Evolutionary conservation across 2,329 filamentous ascomycete species (phyloP).

Genomic region (Aspergillus texensis): DNA sequence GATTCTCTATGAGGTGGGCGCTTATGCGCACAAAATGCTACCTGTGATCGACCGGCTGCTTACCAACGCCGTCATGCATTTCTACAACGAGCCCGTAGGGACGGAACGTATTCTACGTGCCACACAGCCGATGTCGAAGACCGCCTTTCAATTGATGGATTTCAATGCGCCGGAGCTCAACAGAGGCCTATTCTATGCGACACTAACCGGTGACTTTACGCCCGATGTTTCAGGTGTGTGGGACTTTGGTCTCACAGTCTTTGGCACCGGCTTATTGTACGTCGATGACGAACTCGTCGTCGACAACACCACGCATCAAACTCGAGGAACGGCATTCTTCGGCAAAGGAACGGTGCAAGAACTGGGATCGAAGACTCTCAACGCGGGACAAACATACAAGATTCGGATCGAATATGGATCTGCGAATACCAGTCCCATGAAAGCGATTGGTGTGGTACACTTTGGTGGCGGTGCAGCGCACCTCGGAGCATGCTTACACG

Average conservation of each 20-base stretch:
- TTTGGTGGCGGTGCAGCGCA: conserved; percentile 28
- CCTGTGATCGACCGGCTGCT: conserved; percentile 34
- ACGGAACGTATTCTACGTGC: conserved; percentile 23
- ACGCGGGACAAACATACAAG: conserved; percentile 33
- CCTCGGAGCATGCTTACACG: conserved; percentile 28
- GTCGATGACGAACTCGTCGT: conserved; percentile 62
- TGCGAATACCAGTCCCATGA: conserved; percentile 30
- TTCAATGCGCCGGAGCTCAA: conserved; percentile 32
- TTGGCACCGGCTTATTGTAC: conserved; percentile 63
- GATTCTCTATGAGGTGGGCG: conserved; percentile 21
- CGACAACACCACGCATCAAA: conserved; percentile 63
- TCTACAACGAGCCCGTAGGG: conserved; percentile 23
- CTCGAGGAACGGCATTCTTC: conserved; percentile 62
- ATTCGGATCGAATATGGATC: conserved; percentile 33
- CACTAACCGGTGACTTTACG: conserved; percentile 58
- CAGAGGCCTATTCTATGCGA: conserved; percentile 52
- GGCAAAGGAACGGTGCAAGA: conserved; percentile 66
- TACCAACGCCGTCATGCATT: conserved; percentile 27
- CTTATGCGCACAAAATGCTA: conserved; percentile 37
- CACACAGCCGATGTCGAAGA: conserved; percentile 30
- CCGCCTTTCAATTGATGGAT: conserved; percentile 40
- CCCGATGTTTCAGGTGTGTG: conserved; percentile 59
- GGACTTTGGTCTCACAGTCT: conserved; percentile 64
- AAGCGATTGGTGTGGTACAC: conserved; percentile 26
- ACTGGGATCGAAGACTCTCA: conserved; percentile 44